Conservation (phyloP, 768 basidiomycete species). For the Podaxis pistillaris region DNA sequence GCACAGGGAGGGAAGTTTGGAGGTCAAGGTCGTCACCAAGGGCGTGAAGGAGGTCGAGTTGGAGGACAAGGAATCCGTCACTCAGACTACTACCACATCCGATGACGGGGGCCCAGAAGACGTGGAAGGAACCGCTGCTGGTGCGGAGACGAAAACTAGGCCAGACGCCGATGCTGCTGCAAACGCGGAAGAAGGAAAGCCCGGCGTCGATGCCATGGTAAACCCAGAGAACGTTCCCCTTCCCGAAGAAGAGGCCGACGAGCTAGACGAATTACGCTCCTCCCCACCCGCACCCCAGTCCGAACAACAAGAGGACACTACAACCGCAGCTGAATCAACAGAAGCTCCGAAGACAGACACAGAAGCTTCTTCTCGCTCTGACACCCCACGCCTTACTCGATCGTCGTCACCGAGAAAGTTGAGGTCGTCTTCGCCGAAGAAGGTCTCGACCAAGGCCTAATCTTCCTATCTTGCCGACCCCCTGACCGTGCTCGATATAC, state of each 20-base stretch:
- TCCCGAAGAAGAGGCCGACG: constrained; percentile 15
- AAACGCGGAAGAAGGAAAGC: neutral
- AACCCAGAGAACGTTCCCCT: constrained; percentile 19
- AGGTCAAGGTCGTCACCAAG: constrained; percentile 38
- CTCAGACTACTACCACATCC: neutral
- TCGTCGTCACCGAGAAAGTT: constrained; percentile 1
- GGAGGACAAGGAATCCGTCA: constrained; percentile 51
- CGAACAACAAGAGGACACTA: neutral
- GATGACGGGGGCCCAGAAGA: constrained; percentile 21
- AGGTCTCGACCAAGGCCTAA: constrained; percentile 1
- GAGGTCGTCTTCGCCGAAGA: constrained; percentile 9
- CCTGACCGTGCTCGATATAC: neutral
- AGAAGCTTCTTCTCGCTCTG: neutral
- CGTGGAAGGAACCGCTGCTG: constrained; percentile 34
- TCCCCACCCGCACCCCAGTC: constrained; percentile 1
- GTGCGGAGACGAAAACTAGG: neutral
- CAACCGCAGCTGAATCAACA: neutral
- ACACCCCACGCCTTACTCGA: neutral
- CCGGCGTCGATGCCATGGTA: neutral
- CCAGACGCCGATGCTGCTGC: neutral
- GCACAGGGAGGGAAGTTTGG: constrained; percentile 17
- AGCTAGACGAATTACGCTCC: constrained; percentile 16
- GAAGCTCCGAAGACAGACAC: neutral
- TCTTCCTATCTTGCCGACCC: too few relatives aligned
- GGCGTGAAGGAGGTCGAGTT: constrained; percentile 70